Conservation (phyloP, 306 rosid genomes). For the Malus orientalis region DNA sequence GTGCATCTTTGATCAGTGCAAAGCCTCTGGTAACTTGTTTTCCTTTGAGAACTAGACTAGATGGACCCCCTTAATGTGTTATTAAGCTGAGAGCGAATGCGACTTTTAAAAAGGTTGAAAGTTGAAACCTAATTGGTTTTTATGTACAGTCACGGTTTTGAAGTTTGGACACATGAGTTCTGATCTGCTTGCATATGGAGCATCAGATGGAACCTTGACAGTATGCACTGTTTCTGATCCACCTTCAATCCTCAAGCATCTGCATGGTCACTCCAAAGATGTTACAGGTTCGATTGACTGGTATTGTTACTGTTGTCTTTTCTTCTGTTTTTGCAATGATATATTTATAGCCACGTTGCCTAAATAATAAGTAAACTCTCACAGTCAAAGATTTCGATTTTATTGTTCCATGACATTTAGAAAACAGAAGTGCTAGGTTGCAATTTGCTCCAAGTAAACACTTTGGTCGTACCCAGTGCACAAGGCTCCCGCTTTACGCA, state of each 20-base stretch:
- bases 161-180: constrained; percentile 99
- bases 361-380: not conserved
- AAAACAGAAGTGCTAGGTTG: not conserved
- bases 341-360: constrained; percentile 3
- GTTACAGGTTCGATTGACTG: constrained; percentile 84
- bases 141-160: constrained; percentile 70
- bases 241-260: constrained; percentile 64
- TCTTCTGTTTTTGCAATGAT: not conserved
- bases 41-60: not conserved
- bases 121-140: constrained; percentile 24
- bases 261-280: constrained; percentile 85
- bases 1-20: constrained; percentile 92
- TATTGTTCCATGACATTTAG: not conserved
- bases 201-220: constrained; percentile 91
- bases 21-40: constrained; percentile 60
- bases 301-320: constrained; percentile 41
- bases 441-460: not conserved
- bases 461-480: too few species aligned
- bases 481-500: too few species aligned
- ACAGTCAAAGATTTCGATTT: not conserved
- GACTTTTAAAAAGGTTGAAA: constrained; percentile 9
- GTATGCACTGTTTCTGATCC: constrained; percentile 83
- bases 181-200: constrained; percentile 94
- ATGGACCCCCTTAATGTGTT: not conserved
- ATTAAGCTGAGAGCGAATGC: constrained; percentile 5